Conservation (phyloP, 805 yeast genomes). For the Naumovozyma baii region DNA sequence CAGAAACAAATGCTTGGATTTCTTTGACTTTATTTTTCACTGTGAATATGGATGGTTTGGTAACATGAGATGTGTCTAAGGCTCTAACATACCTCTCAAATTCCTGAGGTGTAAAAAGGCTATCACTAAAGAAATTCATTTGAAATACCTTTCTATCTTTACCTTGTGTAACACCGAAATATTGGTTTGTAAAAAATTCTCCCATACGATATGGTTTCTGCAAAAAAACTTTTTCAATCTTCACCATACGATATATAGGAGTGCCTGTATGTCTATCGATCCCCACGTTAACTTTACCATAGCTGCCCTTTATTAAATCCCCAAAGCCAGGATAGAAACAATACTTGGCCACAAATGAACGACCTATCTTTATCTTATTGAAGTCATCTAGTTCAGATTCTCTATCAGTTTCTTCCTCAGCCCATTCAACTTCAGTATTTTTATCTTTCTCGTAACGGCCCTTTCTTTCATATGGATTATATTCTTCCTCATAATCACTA, state of each 20-base stretch:
- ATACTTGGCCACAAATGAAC: slow-evolving; percentile 62
- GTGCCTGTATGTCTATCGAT: slow-evolving; percentile 48
- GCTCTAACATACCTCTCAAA: slow-evolving; percentile 58
- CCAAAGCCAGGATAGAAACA: slow-evolving; percentile 78
- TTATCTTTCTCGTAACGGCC: slow-evolving; percentile 32
- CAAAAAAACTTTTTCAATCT: slow-evolving; percentile 54
- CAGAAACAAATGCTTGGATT: slow-evolving; percentile 51
- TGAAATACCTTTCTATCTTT: slow-evolving; percentile 64
- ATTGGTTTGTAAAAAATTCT: slow-evolving; percentile 43
- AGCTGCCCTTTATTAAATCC: slow-evolving; percentile 59
- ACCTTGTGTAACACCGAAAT: slow-evolving; percentile 75
- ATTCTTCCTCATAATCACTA: slow-evolving; percentile 37
- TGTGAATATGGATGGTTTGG: slow-evolving; percentile 49
- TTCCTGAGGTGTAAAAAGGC: slow-evolving; percentile 60
- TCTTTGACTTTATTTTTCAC: slow-evolving; percentile 56
- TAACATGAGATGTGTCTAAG: slow-evolving; percentile 43
- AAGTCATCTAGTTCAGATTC: slow-evolving; percentile 52
- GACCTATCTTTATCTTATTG: slow-evolving; percentile 67
- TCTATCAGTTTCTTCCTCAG: slow-evolving; percentile 34
- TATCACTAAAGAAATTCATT: slow-evolving; percentile 72
- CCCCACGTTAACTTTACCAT: slow-evolving; percentile 78
- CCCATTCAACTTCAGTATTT: slow-evolving; percentile 42
- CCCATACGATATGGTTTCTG: slow-evolving; percentile 44
- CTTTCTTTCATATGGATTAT: slow-evolving; percentile 28
- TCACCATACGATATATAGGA: slow-evolving; percentile 74